Conservation (phyloP, 768 basidiomycete species). For the Boletus pseudo-olivaceus region DNA sequence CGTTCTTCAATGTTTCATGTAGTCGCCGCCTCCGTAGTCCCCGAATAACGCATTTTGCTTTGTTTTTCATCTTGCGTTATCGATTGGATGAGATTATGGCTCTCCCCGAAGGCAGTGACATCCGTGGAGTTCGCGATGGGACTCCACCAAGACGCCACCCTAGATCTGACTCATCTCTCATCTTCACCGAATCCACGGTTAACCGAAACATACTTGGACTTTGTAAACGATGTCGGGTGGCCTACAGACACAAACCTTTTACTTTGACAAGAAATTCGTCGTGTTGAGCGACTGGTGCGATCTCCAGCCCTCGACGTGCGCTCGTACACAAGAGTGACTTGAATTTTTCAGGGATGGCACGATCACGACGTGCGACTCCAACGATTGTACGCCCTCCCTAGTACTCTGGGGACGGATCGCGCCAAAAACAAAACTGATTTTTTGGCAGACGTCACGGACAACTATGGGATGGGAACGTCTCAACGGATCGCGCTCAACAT, state of each 20-base stretch:
- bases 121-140: not conserved
- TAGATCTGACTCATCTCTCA: not conserved
- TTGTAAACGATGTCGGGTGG: slow-evolving; percentile 11
- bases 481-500: slow-evolving; percentile 61
- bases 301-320: not conserved
- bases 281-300: slow-evolving; percentile 87
- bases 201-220: not conserved
- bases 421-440: not conserved
- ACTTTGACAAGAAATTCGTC: slow-evolving; percentile 72
- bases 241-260: slow-evolving; percentile 18
- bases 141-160: not conserved
- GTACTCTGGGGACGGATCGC: not conserved
- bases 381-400: slow-evolving; percentile 68
- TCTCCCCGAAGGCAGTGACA: not conserved
- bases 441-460: slow-evolving; percentile 76
- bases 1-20: too few relatives aligned
- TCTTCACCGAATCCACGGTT: not conserved
- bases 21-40: too few relatives aligned
- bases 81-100: slow-evolving; percentile 18
- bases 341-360: slow-evolving; percentile 74
- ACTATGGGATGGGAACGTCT: slow-evolving; percentile 78
- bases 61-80: not conserved
- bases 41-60: not conserved
- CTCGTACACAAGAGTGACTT: not conserved
- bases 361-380: slow-evolving; percentile 89